Base-by-base conservation (phyloP, 2,329 filamentous ascomycete genomes). In the Monosporascus sp. region DNA sequence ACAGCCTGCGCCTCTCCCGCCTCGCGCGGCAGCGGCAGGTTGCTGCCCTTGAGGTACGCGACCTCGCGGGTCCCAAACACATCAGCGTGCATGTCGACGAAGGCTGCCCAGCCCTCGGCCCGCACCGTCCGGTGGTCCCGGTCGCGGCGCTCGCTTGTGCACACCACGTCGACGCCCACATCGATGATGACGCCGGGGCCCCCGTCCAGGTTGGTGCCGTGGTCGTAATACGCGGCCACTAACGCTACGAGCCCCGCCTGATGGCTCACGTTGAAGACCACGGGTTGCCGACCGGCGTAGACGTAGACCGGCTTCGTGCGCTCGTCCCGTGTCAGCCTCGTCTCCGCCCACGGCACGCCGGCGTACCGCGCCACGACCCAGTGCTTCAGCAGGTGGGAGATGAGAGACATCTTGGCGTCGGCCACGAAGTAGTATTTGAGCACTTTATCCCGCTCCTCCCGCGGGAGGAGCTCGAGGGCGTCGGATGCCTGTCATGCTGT, bases 211-310 rank as follows among this genome's bases (percentile, higher is more conserved):
- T 35, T 35, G 11, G 31, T 5, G 43, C 54, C 60, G 61, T 70
- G 68, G 20, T 63, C 65, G 43, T 68, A 65, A 41, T n/a, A 46
- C 3, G 77, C 71, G 15, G 85, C 85, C 14, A 87, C 77, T 31
- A 92, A 73, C 2, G 81, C 81, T 0, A 91, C 88, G 17, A 93
- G 72, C 2, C 89, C 88, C 8, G 85, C 85, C 73, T 93, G 89
- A 68, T 93, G 89, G 46, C 82, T 86, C 52, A 92, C 80, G 69
- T 93, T 93, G 76, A 93, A 92, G 57, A 73, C 61, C n/a, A 83
- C 66, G 18, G 76, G 70, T 60, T 76, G 71, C 52, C 54, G 71
- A 58, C 61, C 80, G 72, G 66, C 75, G 73, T 74, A 72, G 65
- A 63, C 65, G 65, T 74, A 83, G 49, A 80, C 66, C 44, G 81